Percentiles rank a stretch among this genome's conserved stretches.
Conservation (phyloP, 2,329 filamentous ascomycete genomes). For the Chaetomium olivaceum region DNA sequence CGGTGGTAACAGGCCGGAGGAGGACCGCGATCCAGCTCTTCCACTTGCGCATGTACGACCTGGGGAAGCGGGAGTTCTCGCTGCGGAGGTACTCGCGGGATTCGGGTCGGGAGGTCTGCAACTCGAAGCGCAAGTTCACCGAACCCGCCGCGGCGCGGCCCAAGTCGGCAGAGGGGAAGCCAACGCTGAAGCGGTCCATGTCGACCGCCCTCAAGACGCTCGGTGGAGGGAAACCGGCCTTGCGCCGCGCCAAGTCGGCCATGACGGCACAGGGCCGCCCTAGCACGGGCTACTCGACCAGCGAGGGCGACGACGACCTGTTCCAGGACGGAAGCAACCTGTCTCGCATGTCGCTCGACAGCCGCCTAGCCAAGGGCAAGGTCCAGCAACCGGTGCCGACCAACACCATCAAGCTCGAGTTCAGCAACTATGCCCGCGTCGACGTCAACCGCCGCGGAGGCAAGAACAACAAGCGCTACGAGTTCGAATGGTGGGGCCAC, state of each 20-base stretch:
- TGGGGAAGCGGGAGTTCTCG: conserved; percentile 84
- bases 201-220: conserved; percentile 53
- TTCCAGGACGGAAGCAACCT: conserved; percentile 31
- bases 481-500: conserved; percentile 92
- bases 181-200: conserved; percentile 50
- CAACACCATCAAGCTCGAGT: conserved; percentile 86
- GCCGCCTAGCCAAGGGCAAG: conserved; percentile 27
- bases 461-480: conserved; percentile 72
- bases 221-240: conserved; percentile 38
- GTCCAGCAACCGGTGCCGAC: conserved; percentile 55
- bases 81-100: conserved; percentile 88
- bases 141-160: conserved; percentile 59
- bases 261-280: conserved; percentile 37
- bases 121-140: conserved; percentile 70
- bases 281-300: conserved; percentile 41
- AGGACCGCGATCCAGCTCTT: conserved; percentile 76
- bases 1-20: conserved; percentile 64
- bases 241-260: conserved; percentile 42
- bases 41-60: conserved; percentile 91
- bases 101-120: conserved; percentile 90
- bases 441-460: conserved; percentile 72
- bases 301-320: conserved; percentile 39
- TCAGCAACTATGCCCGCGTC: conserved; percentile 94
- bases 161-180: conserved; percentile 41
- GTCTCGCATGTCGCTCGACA: conserved; percentile 37